Evolutionary conservation across 306 rosid genomes (phyloP), one percentile per base, ranked within the genome.

Genomic region (Vigna mungo): DNA sequence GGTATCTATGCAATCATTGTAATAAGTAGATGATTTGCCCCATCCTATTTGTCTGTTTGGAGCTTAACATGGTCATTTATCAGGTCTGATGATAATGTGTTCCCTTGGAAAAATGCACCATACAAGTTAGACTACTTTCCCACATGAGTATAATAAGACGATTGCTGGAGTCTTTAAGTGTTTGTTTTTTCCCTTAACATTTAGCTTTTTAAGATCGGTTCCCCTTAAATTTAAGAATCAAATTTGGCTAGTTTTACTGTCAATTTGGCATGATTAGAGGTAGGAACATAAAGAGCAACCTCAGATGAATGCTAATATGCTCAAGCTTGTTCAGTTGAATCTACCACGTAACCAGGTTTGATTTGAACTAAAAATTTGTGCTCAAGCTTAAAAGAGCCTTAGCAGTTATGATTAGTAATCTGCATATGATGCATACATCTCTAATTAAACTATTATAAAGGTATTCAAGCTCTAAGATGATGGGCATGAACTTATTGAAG

Each of bases 321-420:
- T 43, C 46, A 43, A 27, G 58, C 58, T 59, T 74, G 32, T 74
- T 59, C 15, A 46, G 17, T 60, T 44, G 56, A 52, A 53, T 32
- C 30, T 9, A 37, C 65, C 23, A 37, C 20, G 37, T 65, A 14
- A 32, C 63, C 16, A 15, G 51, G 65, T 21, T 51, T 48, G 10
- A 52, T 18, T 55, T 36, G 10, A 15, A 71, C 47, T 71, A 12
- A 36, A 56, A 44, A n/a, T n/a, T 74, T 74, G 58, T 5, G 78
- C 67, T 37, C 18, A 37, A 20, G 34, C 73, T 21, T 64, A 20
- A 51, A 51, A 13, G 6, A 20, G 12, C 12, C 27, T n/a, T 4
- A 21, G 52, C 8, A 17, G 21, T 12, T 20, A 36, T 76, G 30
- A 51, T 36, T 54, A 63, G 65, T 36, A 36, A 49, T 75, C 13